Evolutionary conservation across 805 yeast species (phyloP), one percentile per base, ranked within the genome.

Genomic region (Ogataea glucozyma): DNA sequence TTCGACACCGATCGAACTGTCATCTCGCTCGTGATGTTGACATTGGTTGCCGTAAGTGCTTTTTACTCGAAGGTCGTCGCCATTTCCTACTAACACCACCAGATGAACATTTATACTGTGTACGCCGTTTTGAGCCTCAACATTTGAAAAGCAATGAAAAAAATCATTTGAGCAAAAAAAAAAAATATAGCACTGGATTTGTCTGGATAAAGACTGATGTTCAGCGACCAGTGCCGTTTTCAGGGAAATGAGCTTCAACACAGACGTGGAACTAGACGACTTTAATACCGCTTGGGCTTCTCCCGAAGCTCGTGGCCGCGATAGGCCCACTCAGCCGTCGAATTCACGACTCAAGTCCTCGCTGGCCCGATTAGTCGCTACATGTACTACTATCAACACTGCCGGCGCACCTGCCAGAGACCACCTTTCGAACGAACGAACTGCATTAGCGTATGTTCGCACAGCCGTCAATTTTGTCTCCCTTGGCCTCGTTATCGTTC

Each of bases 371-470:
- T n/a, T n/a, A n/a, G n/a, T n/a, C n/a, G n/a, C n/a, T n/a, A n/a
- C n/a, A n/a, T n/a, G n/a, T n/a, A n/a, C n/a, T n/a, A n/a, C n/a
- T n/a, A n/a, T n/a, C n/a, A 34, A 29, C 26, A 6, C 21, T 4
- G n/a, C 38, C 10, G 78, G 76, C 0, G 62, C 78, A 0, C 75
- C 70, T 11, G 80, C 81, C 1, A 64, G 83, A 56, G 83, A 78
- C 53, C 81, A 78, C 51, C 46, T 80, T 65, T 81, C 86, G 6
- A 79, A 79, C 50, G 85, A 81, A 50, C 62, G 86, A 47, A 80
- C 85, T 1, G 71, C 73, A 27, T 57, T 81, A 9, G 84, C 85
- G 0, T 81, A 83, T 75, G 51, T 76, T 11, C 65, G 85, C 38
- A 79, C 85, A 0, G 68, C 80, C 1, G 53, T 80, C 20, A 72